Evolutionary conservation across 2,329 filamentous ascomycete species (phyloP), one percentile per base, ranked within the genome.

Genomic region (Lachnellula hyalina): DNA sequence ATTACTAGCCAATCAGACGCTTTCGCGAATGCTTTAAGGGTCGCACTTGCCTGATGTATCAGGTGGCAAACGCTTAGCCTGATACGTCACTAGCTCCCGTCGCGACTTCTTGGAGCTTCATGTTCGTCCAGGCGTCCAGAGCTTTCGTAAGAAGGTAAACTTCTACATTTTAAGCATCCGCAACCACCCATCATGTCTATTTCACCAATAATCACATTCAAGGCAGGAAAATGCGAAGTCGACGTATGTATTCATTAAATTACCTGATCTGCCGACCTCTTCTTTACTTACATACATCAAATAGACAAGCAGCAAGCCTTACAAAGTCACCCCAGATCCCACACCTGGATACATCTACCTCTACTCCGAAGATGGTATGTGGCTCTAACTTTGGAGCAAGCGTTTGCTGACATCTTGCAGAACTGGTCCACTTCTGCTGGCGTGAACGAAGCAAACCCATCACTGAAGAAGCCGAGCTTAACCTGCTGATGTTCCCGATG

Each of bases 361-460:
- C 52, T 96, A 94, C 74, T 81, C 81, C 50, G 92, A 96, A 78
- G 93, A 96, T 85, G 93, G 86, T 87, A 68, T 55, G 72, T 73
- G 12, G 14, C 47, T 46, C n/a, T 4, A 35, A 38, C 2, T 12
- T 12, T 47, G 8, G 6, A 23, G 19, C 17, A 40, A 42, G 8
- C 34, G 8, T 21, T 40, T 38, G 23, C 56, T 57, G 49, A 61
- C n/a, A 28, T 11, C 19, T 58, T 66, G 34, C 61, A 91, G 88
- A 96, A 51, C 82, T 99, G 57, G 80, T 96, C 58, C 92, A 96
- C 76, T 96, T 99, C 76, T 96, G 92, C 82, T 99, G 95, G 95
- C 87, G 92, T 62, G 85, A 89, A 67, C 87, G 94, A 63, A 81
- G 78, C 63, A 82, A 83, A 55, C 77, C 85, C 21, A 74, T 90